Percentiles rank a stretch among this genome's conserved stretches.
Evolutionary conservation across 2,329 filamentous ascomycete genomes (phyloP).

Genomic region (Arthroderma uncinatum): DNA sequence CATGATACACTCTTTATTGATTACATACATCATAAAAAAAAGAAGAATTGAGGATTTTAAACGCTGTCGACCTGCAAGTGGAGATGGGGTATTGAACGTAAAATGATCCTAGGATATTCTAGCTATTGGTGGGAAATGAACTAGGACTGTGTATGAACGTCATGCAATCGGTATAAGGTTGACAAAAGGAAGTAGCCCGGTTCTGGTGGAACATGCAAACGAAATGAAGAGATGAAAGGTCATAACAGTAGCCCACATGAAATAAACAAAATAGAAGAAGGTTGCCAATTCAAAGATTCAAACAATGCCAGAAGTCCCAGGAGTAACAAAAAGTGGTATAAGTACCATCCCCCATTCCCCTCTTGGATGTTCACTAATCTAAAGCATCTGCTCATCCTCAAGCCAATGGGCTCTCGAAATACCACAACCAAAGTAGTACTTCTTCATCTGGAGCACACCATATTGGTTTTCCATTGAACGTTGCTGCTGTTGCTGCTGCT

Average conservation of each 20-base stretch:
- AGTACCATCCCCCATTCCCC: background rate
- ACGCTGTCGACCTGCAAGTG: background rate
- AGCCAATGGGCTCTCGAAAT: slow-evolving; percentile 14
- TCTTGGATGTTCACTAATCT: background rate
- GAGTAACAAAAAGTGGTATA: background rate
- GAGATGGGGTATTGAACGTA: background rate
- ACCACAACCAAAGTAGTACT: slow-evolving; percentile 18
- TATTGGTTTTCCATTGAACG: slow-evolving; percentile 30
- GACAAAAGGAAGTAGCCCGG: background rate
- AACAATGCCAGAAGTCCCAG: background rate
- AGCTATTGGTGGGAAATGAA: background rate
- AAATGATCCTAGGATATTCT: background rate
- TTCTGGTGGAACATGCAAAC: background rate
- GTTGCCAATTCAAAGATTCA: background rate
- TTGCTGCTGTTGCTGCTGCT: slow-evolving; percentile 5
- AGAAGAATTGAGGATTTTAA: background rate
- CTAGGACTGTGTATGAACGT: background rate
- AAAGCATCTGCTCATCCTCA: slow-evolving; percentile 19
- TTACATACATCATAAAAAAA: background rate
- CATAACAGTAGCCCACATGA: no score
- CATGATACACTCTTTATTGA: no score
- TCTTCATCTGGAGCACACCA: slow-evolving; percentile 27
- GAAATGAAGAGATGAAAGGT: background rate
- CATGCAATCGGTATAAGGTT: background rate
- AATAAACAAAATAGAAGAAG: background rate